These are phyloP conservation scores for Apium graveolens DNA, from an alignment of 129 eudicot genomes.

Conservation along the genomic window DNA sequence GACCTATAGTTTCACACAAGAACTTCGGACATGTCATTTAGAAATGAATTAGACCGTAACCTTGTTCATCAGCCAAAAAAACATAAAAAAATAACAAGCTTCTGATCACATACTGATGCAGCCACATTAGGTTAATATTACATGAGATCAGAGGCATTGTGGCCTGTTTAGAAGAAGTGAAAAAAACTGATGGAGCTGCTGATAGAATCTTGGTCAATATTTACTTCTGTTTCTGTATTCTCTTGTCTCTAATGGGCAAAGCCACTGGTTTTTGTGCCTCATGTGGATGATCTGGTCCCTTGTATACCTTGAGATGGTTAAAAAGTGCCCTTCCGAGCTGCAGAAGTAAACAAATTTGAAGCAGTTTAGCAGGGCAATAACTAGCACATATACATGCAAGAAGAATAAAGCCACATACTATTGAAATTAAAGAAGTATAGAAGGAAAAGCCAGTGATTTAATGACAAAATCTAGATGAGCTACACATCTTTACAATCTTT, in stretches of 20 bases:
- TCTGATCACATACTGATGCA: neutral
- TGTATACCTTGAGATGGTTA: conserved; percentile 89
- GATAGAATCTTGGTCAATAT: neutral
- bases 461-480: neutral
- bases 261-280: conserved; percentile 77
- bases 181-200: conserved; percentile 6
- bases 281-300: conserved; percentile 83
- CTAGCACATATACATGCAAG: conserved; percentile 11
- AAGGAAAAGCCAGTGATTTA: neutral
- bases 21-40: neutral
- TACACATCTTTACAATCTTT: neutral
- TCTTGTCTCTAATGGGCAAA: conserved; percentile 81
- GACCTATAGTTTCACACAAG: neutral
- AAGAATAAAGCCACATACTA: conserved; percentile 9
- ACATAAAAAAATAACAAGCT: neutral
- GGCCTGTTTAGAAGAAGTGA: conserved; percentile 15
- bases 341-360: conserved; percentile 19
- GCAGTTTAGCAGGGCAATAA: neutral
- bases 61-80: neutral
- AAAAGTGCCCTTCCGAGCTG: conserved; percentile 92
- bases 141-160: conserved; percentile 9
- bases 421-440: neutral
- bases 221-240: conserved; percentile 58
- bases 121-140: neutral
- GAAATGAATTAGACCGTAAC: neutral